Evolutionary conservation across 106 monocot genomes (phyloP).

Genomic region (Platanthera guangdongensis): DNA sequence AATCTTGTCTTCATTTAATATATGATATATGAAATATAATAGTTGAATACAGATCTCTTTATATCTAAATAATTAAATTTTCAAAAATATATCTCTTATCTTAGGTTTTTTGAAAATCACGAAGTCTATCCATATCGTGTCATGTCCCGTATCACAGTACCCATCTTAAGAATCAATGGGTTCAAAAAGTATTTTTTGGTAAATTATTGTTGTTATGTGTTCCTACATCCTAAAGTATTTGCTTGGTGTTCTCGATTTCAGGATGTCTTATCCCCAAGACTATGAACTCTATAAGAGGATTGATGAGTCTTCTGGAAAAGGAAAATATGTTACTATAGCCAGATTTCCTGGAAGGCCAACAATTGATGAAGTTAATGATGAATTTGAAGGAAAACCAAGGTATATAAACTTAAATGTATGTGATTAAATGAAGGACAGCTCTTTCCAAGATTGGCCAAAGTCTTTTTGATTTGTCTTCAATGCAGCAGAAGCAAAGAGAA

Average conservation of each 20-base stretch:
- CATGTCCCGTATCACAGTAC: no score
- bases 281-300: slow-evolving; percentile 79
- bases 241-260: slow-evolving; percentile 19
- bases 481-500: slow-evolving; percentile 53
- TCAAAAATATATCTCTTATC: no score
- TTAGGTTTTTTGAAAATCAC: no score
- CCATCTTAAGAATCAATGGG: no score
- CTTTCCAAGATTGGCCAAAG: neutral
- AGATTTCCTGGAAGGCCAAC: slow-evolving; percentile 74
- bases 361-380: slow-evolving; percentile 70
- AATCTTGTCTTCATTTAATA: no score
- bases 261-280: slow-evolving; percentile 80
- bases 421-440: neutral
- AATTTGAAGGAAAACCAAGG: slow-evolving; percentile 73
- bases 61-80: no score
- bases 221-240: neutral
- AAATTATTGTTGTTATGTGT: no score
- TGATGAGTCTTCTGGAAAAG: slow-evolving; percentile 56
- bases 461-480: slow-evolving; percentile 7
- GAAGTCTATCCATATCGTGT: no score
- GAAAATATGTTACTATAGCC: slow-evolving; percentile 60
- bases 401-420: slow-evolving; percentile 11
- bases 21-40: no score
- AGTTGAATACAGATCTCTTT: no score
- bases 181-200: no score